Base-by-base conservation (phyloP, 2,329 filamentous ascomycete genomes). In the Trichoderma sp. region DNA sequence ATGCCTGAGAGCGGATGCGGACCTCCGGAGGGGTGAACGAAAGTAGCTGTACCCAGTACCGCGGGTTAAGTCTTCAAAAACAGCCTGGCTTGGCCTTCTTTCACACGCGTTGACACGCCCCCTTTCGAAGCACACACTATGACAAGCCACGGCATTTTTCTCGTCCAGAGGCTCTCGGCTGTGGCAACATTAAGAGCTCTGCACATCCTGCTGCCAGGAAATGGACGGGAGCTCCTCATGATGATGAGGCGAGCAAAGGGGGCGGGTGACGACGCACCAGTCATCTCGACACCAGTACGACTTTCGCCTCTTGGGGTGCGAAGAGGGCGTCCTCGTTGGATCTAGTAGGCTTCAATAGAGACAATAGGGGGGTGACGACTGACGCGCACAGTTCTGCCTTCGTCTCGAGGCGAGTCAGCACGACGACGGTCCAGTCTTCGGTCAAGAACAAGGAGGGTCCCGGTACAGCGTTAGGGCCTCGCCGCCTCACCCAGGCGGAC, bases 401-500 rank as follows among this genome's bases (percentile, higher is more conserved):
- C 30, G 10, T n/a, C 19, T 30, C 24, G 44, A 26, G 41, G 26
- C 60, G 60, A 63, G 60, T 63, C 60, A 63, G 41, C 43, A 44
- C 28, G 28, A 45, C 41, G 50, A 21, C 45, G 57, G 50, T 26
- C 57, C 44, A 45, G 60, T 34, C 41, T 43, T 63, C 60, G 60
- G 60, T 63, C 60, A 63, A 63, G 34, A 47, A 15, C 60, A 55
- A 54, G 26, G 60, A 63, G 50, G 51, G 43, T 45, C 60, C 50
- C 30, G 45, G 41, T 47, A 47, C 50, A 19, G 45, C 41, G 26
- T 63, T 55, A 30, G 60, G 60, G 60, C 26, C 60, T 55, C 60
- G 60, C 60, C 41, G 60, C 60, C 50, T 63, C 60, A 54, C 41
- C 41, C 60, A 45, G 58, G 50, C 50, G 60, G 60, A 63, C 60